phyloP scores from a whole-genome alignment of 805 yeast species.

The Saccharomycopsis babjevae region DNA sequence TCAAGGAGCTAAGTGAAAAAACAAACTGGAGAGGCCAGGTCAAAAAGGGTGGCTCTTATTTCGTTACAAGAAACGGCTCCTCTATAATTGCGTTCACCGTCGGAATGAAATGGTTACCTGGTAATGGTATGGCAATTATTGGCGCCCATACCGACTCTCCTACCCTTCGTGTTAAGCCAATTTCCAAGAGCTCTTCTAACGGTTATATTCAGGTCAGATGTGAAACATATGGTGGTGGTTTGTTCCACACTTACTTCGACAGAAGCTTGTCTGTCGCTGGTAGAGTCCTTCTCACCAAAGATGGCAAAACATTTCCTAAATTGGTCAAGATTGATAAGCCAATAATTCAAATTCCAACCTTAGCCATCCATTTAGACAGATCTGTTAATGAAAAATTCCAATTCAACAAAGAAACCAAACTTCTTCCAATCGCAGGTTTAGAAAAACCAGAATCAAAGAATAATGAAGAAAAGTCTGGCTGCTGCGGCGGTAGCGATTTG shows the following conservation, averaged over 20 bases:
- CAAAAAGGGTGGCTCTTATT: conserved; percentile 55
- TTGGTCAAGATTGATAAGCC: conserved; percentile 78
- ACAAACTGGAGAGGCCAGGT: conserved; percentile 54
- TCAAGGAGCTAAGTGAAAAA: conserved; percentile 62
- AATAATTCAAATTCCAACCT: conserved; percentile 79
- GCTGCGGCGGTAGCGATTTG: conserved; percentile 36
- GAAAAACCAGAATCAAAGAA: conserved; percentile 20
- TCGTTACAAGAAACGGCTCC: conserved; percentile 81
- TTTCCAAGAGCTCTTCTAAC: conserved; percentile 56
- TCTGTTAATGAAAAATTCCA: conserved; percentile 71
- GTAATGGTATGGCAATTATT: conserved; percentile 76
- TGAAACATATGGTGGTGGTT: conserved; percentile 91
- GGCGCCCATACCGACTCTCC: conserved; percentile 98
- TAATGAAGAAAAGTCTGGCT: conserved; percentile 16
- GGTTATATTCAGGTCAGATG: conserved; percentile 88
- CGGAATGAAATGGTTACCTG: conserved; percentile 61
- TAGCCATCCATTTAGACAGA: conserved; percentile 85
- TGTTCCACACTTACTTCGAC: conserved; percentile 97
- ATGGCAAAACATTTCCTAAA: conserved; percentile 46
- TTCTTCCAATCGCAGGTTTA: conserved; percentile 78
- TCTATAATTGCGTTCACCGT: conserved; percentile 81
- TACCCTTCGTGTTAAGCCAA: conserved; percentile 77
- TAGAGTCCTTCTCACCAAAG: conserved; percentile 55
- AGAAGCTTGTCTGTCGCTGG: conserved; percentile 90
- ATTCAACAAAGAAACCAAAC: conserved; percentile 79